These are phyloP conservation scores for Chenopodium berlandieri DNA, from an alignment of 148 eudicot species.

Conservation along the genomic window DNA sequence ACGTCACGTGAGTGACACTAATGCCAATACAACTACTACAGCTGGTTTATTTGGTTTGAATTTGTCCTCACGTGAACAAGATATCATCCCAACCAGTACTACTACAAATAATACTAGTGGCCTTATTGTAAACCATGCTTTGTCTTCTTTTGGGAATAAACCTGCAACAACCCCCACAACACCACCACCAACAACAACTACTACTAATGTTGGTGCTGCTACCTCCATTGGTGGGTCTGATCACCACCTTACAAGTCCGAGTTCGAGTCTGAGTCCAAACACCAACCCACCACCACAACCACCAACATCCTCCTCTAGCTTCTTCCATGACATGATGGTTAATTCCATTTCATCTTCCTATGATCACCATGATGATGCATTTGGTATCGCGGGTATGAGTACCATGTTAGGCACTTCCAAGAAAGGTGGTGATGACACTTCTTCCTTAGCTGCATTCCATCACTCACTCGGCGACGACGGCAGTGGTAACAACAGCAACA, in stretches of 20 bases:
- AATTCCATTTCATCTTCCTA: slow-evolving; percentile 40
- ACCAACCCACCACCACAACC: slow-evolving; percentile 1
- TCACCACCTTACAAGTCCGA: background rate
- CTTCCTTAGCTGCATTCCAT: slow-evolving; percentile 18
- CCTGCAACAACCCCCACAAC: slow-evolving; percentile 45
- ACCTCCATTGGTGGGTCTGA: slow-evolving; percentile 10
- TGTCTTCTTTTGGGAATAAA: slow-evolving; percentile 30
- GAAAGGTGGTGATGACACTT: slow-evolving; percentile 12
- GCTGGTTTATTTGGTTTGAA: slow-evolving; percentile 53
- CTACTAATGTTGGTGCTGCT: background rate
- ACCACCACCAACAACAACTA: slow-evolving; percentile 9
- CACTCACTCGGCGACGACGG: slow-evolving; percentile 8
- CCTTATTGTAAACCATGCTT: slow-evolving; percentile 30
- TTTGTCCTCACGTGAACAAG: slow-evolving; percentile 62
- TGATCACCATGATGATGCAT: slow-evolving; percentile 48
- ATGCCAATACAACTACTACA: slow-evolving; percentile 31
- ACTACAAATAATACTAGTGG: slow-evolving; percentile 3
- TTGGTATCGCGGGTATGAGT: slow-evolving; percentile 30
- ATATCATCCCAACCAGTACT: slow-evolving; percentile 20
- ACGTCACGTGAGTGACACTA: slow-evolving; percentile 55
- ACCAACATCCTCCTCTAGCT: slow-evolving; percentile 28
- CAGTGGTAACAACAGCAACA: background rate
- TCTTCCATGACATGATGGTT: slow-evolving; percentile 69
- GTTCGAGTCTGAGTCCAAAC: slow-evolving; percentile 9
- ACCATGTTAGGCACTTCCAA: slow-evolving; percentile 20